Conservation (phyloP, 768 basidiomycete species). For the Termitomyces sp. region DNA sequence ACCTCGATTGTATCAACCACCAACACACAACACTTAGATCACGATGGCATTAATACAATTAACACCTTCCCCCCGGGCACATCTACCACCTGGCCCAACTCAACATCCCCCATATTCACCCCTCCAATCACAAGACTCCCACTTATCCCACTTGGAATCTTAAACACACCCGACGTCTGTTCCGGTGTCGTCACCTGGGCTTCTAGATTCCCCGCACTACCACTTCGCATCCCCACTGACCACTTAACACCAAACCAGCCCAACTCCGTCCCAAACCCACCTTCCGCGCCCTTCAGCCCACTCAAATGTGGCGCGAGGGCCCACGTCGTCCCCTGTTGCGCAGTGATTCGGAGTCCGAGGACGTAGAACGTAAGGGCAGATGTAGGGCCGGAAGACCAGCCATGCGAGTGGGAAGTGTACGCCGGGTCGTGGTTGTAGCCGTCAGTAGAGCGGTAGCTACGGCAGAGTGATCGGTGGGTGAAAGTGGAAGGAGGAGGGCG, state of each 20-base stretch:
- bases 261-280: conserved; percentile 46
- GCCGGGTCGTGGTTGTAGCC: conserved; percentile 55
- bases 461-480: neutral
- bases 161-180: conserved; percentile 18
- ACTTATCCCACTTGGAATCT: conserved; percentile 22
- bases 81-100: conserved; percentile 1
- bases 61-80: neutral
- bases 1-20: no score
- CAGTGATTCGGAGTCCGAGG: conserved; percentile 44
- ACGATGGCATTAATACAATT: neutral
- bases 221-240: conserved; percentile 14
- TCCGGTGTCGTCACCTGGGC: conserved; percentile 22
- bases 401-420: conserved; percentile 56
- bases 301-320: conserved; percentile 36
- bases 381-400: conserved; percentile 55
- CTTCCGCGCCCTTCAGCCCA: conserved; percentile 34
- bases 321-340: conserved; percentile 44
- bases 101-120: conserved; percentile 6
- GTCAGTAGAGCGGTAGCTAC: conserved; percentile 43
- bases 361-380: conserved; percentile 53
- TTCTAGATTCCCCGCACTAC: conserved; percentile 3
- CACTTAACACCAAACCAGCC: conserved; percentile 48
- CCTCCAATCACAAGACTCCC: conserved; percentile 24
- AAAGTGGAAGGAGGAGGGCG: neutral
- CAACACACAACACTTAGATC: no score